A percentile compares a stretch with the other conserved stretches of the same genome.
Evolutionary conservation across 163 green algal genomes (phyloP).

Genomic region (Prototheca cutis): DNA sequence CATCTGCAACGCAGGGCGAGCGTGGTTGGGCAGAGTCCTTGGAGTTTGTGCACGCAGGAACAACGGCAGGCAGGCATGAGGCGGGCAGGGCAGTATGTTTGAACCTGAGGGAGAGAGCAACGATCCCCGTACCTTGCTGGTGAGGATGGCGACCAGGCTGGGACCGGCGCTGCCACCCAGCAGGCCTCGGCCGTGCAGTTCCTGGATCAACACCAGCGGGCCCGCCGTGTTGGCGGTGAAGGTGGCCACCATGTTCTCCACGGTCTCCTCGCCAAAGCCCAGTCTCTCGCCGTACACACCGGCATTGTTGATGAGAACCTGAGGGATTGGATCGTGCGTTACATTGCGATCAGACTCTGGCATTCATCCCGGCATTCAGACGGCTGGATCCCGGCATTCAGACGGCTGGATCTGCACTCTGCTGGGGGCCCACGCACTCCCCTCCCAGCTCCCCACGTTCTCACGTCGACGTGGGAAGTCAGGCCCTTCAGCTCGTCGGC

Average conservation of each 20-base stretch:
- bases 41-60: no score
- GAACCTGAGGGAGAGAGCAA: no score
- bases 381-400: no score
- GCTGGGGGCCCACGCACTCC: no score
- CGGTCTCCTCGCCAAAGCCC: not conserved
- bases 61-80: no score
- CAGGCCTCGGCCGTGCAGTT: constrained; percentile 15
- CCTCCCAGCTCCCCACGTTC: no score
- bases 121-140: constrained; percentile 45
- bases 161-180: constrained; percentile 17
- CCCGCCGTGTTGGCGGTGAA: constrained; percentile 34
- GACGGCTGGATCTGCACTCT: no score
- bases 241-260: constrained; percentile 6
- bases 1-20: constrained; percentile 11
- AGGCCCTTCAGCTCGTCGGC: not conserved
- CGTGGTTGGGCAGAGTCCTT: no score
- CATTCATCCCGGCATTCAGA: no score
- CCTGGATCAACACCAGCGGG: constrained; percentile 28
- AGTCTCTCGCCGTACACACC: constrained; percentile 11
- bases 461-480: not conserved
- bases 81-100: no score
- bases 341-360: no score
- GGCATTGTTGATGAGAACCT: constrained; percentile 30
- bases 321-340: no score
- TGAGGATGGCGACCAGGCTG: constrained; percentile 20